Evolutionary conservation across 805 yeast genomes (phyloP), one percentile per base, ranked within the genome.

Genomic region (Starmera caribaea): DNA sequence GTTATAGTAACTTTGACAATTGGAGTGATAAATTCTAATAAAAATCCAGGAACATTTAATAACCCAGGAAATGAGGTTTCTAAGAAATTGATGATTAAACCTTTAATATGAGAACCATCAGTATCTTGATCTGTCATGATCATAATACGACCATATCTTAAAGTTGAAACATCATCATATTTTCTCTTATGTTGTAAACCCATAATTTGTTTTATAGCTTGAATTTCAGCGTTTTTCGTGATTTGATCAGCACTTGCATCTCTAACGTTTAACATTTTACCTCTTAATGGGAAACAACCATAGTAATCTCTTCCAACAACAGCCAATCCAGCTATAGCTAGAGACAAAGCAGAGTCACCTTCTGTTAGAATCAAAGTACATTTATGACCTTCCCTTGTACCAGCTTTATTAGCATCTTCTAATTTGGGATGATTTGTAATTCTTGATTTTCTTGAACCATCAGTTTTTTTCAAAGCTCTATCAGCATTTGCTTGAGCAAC

Each of bases 101-200:
- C 98, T 58, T 92, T 92, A 59, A 92, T 92, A 67, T 92, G 98
- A 14, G 95, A 83, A 45, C 98, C 98, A 71, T 92, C 98, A 51
- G 89, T 95, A 86, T 92, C 98, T 65, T 92, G 98, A 82, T 92
- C 98, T 7, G 98, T 88, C 97, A 92, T 92, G 57, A 92, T 88
- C 97, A 92, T 92, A 38, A 92, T 74, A 58, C 88, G 96, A 30
- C 98, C 98, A 56, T 92, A 92, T 58, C 98, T 77, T 45, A 92
- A 67, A 4, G 81, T 78, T 41, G 74, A 74, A 13, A 83, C 68
- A 47, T 79, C 81, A 16, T 78, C 79, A 57, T 92, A 92, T 34
- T 68, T 69, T 62, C 87, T 90, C 52, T 83, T 87, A 62, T 92
- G 98, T 59, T 89, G 96, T 41, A 92, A 68, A 16, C 98, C 98